phyloP scores from a whole-genome alignment of 768 basidiomycete species.

The Russula sp. region DNA sequence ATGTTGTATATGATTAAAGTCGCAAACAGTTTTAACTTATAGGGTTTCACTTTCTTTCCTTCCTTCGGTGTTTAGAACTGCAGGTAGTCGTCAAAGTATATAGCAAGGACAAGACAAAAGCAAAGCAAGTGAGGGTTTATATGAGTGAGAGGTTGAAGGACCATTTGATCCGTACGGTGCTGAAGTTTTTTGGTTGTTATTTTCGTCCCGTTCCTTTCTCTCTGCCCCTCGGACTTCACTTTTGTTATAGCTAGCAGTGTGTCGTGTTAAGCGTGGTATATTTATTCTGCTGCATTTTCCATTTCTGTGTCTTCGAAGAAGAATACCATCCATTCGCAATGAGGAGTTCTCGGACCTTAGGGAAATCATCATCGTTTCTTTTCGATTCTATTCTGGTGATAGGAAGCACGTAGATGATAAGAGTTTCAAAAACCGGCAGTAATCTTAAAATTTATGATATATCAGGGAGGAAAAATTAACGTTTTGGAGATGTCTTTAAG shows the following conservation, averaged over 20 bases:
- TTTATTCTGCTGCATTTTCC: slow-evolving; percentile 28
- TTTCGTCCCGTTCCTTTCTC: neutral
- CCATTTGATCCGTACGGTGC: neutral
- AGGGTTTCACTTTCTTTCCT: neutral
- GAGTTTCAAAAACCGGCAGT: neutral
- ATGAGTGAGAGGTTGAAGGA: neutral
- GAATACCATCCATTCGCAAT: slow-evolving; percentile 16
- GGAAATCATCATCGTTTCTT: neutral
- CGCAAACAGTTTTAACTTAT: slow-evolving; percentile 22
- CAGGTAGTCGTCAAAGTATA: slow-evolving; percentile 1
- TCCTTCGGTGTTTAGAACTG: neutral
- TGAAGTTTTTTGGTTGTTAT: neutral
- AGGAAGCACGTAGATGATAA: neutral
- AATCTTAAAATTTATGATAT: neutral
- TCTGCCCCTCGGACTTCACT: slow-evolving; percentile 2
- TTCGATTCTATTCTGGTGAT: neutral
- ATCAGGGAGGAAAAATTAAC: neutral
- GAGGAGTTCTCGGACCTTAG: neutral
- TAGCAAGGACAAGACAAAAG: neutral
- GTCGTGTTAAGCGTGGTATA: slow-evolving; percentile 5
- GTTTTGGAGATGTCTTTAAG: neutral
- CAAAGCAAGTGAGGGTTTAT: neutral
- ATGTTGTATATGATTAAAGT: slow-evolving; percentile 12
- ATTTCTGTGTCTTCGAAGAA: neutral
- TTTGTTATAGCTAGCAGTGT: neutral